phyloP scores from a whole-genome alignment of 805 yeast species.

The Torulaspora microellipsoides region DNA sequence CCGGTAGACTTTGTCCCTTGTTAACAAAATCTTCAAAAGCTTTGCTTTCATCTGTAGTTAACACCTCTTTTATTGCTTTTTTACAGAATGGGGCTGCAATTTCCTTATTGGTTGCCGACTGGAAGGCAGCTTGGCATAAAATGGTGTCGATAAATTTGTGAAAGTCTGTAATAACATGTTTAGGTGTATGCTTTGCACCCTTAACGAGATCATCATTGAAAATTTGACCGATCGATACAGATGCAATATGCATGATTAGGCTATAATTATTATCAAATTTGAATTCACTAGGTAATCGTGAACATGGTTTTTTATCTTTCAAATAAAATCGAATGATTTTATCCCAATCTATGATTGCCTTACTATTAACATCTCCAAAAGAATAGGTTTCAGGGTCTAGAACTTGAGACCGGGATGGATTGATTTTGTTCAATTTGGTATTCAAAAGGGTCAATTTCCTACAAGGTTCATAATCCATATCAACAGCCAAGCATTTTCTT shows the following conservation, averaged over 20 bases:
- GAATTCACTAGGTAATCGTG: conserved; percentile 14
- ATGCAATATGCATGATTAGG: conserved; percentile 7
- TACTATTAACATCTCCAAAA: conserved; percentile 27
- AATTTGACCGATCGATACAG: conserved; percentile 6
- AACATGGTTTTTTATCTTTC: conserved; percentile 40
- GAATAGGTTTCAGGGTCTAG: conserved; percentile 43
- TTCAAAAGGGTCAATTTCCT: conserved; percentile 50
- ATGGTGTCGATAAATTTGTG: conserved; percentile 16
- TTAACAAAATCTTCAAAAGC: conserved; percentile 9
- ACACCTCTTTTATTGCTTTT: conserved; percentile 15
- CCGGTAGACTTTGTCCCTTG: conserved; percentile 15
- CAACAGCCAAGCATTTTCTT: conserved; percentile 67
- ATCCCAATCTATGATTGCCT: conserved; percentile 26
- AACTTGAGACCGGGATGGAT: conserved; percentile 39
- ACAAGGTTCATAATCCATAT: conserved; percentile 67
- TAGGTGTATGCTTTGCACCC: conserved; percentile 14
- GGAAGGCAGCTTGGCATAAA: conserved; percentile 24
- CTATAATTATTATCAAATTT: conserved; percentile 19
- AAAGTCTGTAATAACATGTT: conserved; percentile 14
- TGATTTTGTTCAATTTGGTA: conserved; percentile 38
- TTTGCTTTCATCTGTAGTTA: conserved; percentile 16
- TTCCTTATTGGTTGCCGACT: conserved; percentile 4
- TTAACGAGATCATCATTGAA: conserved; percentile 17
- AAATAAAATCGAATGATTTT: conserved; percentile 39
- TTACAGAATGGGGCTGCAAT: conserved; percentile 20